Evolutionary conservation across 805 yeast genomes (phyloP), one percentile per base, ranked within the genome.

Genomic region (Spathaspora arborariae): DNA sequence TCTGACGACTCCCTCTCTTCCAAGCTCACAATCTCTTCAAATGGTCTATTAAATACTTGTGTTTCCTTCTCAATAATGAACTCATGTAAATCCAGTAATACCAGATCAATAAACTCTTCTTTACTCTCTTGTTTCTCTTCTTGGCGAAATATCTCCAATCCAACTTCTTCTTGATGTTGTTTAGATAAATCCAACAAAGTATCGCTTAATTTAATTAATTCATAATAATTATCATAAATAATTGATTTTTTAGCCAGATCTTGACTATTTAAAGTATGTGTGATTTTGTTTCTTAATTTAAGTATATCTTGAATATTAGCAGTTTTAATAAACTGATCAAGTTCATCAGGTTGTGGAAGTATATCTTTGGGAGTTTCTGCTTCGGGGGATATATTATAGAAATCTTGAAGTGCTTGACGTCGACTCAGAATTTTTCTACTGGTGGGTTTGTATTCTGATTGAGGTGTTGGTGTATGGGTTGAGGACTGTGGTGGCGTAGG

Each of bases 171-270:
- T 0, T 49, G 42, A 5, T 46, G 47, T 7, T 53, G 46, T 9
- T 47, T 51, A 19, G 63, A 53, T 15, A 63, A 45, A 19, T 57
- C 58, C 13, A 51, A 49, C 20, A 85, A 63, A 2, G 83, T 76
- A 41, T 81, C 79, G 54, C 81, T 83, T 48, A 85, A 76, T 55
- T 82, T 82, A 56, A 85, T 83, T 52, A 85, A 65, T 50, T 85
- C 91, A 59, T 81, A 83, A 68, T 85, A 85, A 56, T 85, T 85
- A 61, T 85, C 87, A 62, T 85, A 85, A 9, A 85, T 82, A 37
- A 85, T 83, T 22, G 85, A 79, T 55, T 85, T 85, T 51, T 83
- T 82, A 40, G 79, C 81, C 55, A 80, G 76, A 49, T 80, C 82
- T 44, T 76, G 80, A 13, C 78, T 60, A 48, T 77, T 79, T 46